Base-by-base conservation (phyloP, 331 rosid species). In the Malus hybrid region DNA sequence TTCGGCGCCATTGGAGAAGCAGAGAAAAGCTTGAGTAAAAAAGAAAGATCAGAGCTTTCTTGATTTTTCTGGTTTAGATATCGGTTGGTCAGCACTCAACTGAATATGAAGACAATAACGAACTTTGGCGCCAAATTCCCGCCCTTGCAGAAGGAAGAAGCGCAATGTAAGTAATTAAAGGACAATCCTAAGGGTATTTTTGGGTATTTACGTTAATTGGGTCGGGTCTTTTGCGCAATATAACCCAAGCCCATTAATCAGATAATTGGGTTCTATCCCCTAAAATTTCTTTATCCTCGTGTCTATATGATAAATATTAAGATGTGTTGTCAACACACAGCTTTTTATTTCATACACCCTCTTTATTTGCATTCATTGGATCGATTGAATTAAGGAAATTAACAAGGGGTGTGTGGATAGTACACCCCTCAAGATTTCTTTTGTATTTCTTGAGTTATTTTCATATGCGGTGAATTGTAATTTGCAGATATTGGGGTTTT, bases 1-100 rank as follows among this genome's bases (percentile, higher is more conserved):
- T 19, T 19, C 36, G 52, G 11, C n/a, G 80, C 74, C 85, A 82
- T 82, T 54, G 56, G 46, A 44, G 64, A 48, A 27, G 29, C 4
- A 3, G 54, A 31, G 42, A 29, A 39, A 39, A 60, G 10, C 52
- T 39, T 34, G 52, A 46, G 52, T 18, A 13, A 46, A 6, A 46
- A 46, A 13, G 52, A 46, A 46, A 13, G 52, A 46, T 46, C 18
- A 46, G 18, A 5, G 52, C 56, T 52, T 31, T 11, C 24, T 52
- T 16, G 56, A 12, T 57, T 20, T n/a, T 60, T 59, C 52, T 56
- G 68, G 59, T 12, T 50, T 61, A 15, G 6, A 0, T 19, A n/a
- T 11, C 16, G 39, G 5, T 7, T 14, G 18, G 19, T 27, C 66
- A 12, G 9, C 5, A 13, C 66, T 60, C 33, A 61, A 61, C 66